Evolutionary conservation across 2,329 filamentous ascomycete species (phyloP).

Genomic region (Trichoderma sp.): DNA sequence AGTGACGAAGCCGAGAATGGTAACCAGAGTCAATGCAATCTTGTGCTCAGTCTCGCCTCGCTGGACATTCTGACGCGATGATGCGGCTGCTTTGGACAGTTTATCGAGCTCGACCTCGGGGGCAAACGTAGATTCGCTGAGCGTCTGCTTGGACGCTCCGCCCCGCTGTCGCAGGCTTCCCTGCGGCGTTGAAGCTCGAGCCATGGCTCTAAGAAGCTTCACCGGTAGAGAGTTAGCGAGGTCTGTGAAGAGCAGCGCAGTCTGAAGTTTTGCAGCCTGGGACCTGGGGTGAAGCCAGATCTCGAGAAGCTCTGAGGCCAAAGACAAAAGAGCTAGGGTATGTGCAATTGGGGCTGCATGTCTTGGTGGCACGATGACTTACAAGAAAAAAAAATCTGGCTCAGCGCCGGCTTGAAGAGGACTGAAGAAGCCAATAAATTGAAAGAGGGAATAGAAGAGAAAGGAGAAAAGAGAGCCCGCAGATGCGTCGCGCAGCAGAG

Average conservation of each 20-base stretch:
- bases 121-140: slow-evolving; percentile 43
- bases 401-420: background rate
- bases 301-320: background rate
- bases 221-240: slow-evolving; percentile 16
- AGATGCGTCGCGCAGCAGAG: slow-evolving; percentile 23
- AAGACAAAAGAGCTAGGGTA: background rate
- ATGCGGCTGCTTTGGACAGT: slow-evolving; percentile 47
- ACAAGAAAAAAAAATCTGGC: slow-evolving; percentile 27
- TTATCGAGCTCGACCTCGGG: slow-evolving; percentile 56
- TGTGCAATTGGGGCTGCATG: slow-evolving; percentile 10
- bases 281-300: background rate
- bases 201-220: slow-evolving; percentile 46
- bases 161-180: slow-evolving; percentile 64
- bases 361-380: slow-evolving; percentile 28
- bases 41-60: slow-evolving; percentile 82
- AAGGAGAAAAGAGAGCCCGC: slow-evolving; percentile 25
- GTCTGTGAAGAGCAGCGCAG: background rate
- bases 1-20: slow-evolving; percentile 82
- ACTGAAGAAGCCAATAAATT: background rate
- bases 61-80: slow-evolving; percentile 39
- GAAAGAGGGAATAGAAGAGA: slow-evolving; percentile 23
- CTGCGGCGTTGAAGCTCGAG: slow-evolving; percentile 56
- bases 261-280: background rate
- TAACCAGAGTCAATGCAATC: slow-evolving; percentile 76
- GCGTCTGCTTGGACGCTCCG: slow-evolving; percentile 53